These are phyloP conservation scores for Trypanosoma cruzi DNA, from an alignment of 208 protist genomes.

Conservation along the genomic window DNA sequence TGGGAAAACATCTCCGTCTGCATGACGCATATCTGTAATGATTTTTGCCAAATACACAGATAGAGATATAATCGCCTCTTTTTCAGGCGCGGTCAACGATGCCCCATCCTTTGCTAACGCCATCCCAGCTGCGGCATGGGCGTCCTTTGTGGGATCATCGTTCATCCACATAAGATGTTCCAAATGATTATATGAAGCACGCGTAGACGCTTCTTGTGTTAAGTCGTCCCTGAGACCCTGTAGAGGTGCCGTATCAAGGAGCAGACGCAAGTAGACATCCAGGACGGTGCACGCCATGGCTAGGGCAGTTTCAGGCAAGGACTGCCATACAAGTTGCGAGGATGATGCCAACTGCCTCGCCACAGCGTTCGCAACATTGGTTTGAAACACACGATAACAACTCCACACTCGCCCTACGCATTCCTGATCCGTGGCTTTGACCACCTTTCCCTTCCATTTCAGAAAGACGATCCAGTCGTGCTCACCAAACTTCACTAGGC, in stretches of 20 bases:
- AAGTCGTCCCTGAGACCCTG: neutral
- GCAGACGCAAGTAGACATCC: slow-evolving; percentile 12
- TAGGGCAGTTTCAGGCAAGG: neutral
- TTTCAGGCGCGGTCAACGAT: neutral
- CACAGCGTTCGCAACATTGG: slow-evolving; percentile 8
- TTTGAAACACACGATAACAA: slow-evolving; percentile 22
- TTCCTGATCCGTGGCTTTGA: neutral
- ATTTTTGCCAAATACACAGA: slow-evolving; percentile 2
- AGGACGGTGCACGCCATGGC: slow-evolving; percentile 3
- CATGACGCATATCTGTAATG: neutral
- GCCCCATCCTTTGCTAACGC: neutral
- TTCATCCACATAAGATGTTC: neutral
- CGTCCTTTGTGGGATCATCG: neutral
- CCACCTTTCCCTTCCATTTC: neutral
- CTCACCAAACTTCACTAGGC: slow-evolving; percentile 7
- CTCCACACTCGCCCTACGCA: slow-evolving; percentile 9
- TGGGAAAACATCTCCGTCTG: neutral
- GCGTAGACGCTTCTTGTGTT: no score
- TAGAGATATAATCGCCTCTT: neutral
- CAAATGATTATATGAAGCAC: neutral
- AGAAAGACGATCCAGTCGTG: slow-evolving; percentile 14
- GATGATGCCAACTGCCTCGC: slow-evolving; percentile 12
- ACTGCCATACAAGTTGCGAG: slow-evolving; percentile 4
- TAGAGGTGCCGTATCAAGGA: neutral
- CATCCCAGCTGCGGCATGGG: neutral